These are phyloP conservation scores for Sophora flavescens DNA, from an alignment of 306 rosid genomes.

Conservation along the genomic window DNA sequence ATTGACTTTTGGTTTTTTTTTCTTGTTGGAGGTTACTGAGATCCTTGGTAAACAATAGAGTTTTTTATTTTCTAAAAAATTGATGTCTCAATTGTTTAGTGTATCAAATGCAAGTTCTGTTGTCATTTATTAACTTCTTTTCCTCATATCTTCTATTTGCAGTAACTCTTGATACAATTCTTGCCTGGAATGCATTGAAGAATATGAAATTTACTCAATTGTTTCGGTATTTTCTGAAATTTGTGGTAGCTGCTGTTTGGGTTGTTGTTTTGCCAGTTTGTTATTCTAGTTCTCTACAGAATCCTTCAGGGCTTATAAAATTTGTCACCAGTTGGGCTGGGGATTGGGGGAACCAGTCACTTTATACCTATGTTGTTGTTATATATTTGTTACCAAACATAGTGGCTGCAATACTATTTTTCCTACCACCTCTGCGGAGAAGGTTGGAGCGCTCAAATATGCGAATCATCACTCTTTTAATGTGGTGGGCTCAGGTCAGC, in stretches of 20 bases:
- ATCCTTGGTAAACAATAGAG: conserved; percentile 26
- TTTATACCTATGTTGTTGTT: conserved; percentile 74
- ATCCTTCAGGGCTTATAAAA: conserved; percentile 77
- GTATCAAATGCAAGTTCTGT: neutral
- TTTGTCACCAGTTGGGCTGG: conserved; percentile 88
- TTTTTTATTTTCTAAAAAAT: neutral
- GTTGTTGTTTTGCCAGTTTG: conserved; percentile 83
- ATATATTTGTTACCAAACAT: conserved; percentile 82
- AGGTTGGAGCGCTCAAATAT: conserved; percentile 81
- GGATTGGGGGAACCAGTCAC: conserved; percentile 75
- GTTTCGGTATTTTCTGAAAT: conserved; percentile 86
- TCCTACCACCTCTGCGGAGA: conserved; percentile 88
- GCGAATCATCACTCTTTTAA: conserved; percentile 68
- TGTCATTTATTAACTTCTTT: conserved; percentile 9
- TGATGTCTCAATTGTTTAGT: conserved; percentile 30
- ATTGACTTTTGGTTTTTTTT: neutral
- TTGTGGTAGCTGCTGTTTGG: conserved; percentile 87
- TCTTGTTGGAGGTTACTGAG: conserved; percentile 15
- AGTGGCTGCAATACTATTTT: conserved; percentile 76
- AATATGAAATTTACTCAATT: conserved; percentile 87
- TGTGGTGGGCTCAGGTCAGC: conserved; percentile 99
- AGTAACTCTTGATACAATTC: conserved; percentile 85
- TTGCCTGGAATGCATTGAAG: conserved; percentile 84
- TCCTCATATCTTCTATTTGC: conserved; percentile 54
- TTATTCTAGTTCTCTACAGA: conserved; percentile 78